Base-by-base conservation (phyloP, 495 filamentous ascomycete species). In the Neurospora sp. region DNA sequence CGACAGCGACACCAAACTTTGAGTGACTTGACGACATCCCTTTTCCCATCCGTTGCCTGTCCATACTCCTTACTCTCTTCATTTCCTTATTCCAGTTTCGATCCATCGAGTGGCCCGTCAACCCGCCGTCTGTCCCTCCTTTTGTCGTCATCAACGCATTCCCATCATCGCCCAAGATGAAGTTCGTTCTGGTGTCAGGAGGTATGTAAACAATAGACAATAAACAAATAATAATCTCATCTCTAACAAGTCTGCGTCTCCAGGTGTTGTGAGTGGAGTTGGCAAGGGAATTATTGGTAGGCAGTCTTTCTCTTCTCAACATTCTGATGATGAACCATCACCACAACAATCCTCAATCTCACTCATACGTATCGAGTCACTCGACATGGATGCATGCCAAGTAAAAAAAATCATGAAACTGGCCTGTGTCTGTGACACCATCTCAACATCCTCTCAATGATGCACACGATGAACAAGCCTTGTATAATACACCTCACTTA, bases 121-220 rank as follows among this genome's bases (percentile, higher is more conserved):
- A 61, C 18, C 27, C 27, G 35, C 53, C 20, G 31, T 31, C 31
- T 31, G 53, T 61, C 27, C 53, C 53, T 61, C 53, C 22, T 31
- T 59, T 61, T 61, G 53, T 61, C 53, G 53, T 61, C 53, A 61
- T 61, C 35, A 31, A 35, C 53, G 22, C 22, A 35, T 35, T 61
- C 27, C 53, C 53, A 6, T 61, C 53, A 35, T 61, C 53, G 53
- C 53, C 73, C 81, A 89, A 83, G 73, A 94, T 94, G 91, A 93
- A 94, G 84, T 93, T 93, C 83, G 90, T 94, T 81, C 84, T 95
- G 65, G 92, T 94, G 40, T 92, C 90, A 74, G 92, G 92, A 87
- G 92, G 91, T 70, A 12, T 71, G 44, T 71, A 38, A 69, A 39
- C 35, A 35, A 68, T 65, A 72, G 47, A 38, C 6, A 47, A 45